These are phyloP conservation scores for Sungouiella blattae DNA, from an alignment of 805 yeast genomes.

Conservation along the genomic window DNA sequence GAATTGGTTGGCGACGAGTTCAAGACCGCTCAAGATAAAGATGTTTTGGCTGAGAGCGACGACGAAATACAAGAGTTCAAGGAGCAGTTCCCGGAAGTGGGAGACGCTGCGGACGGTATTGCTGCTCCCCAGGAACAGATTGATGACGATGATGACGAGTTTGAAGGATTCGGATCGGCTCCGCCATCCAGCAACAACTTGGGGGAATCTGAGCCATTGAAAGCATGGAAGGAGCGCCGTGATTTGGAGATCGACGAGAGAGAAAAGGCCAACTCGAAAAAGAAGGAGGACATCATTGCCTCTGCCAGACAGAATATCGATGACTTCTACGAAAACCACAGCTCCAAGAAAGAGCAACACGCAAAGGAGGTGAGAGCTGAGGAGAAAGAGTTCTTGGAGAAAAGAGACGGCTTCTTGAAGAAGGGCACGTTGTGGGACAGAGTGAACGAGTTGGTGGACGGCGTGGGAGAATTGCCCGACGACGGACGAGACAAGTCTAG, in stretches of 20 bases:
- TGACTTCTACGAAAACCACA: conserved; percentile 89
- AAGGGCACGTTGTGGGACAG: conserved; percentile 54
- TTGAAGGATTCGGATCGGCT: conserved; percentile 26
- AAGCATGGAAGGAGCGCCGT: conserved; percentile 80
- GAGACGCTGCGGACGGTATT: conserved; percentile 20
- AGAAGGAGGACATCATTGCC: conserved; percentile 61
- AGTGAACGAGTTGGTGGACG: conserved; percentile 48
- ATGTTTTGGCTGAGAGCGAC: conserved; percentile 38
- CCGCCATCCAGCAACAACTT: conserved; percentile 13
- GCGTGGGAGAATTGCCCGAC: conserved; percentile 39
- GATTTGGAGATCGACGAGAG: conserved; percentile 75
- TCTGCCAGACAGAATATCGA: conserved; percentile 83
- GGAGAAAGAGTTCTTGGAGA: conserved; percentile 65
- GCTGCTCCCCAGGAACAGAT: conserved; percentile 12
- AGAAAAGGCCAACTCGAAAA: conserved; percentile 66
- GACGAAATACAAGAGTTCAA: conserved; percentile 55
- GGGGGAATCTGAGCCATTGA: conserved; percentile 49
- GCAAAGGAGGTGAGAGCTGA: conserved; percentile 61
- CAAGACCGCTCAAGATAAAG: conserved; percentile 59
- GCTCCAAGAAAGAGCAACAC: conserved; percentile 71
- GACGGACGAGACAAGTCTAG: conserved; percentile 63
- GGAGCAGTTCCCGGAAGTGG: conserved; percentile 62
- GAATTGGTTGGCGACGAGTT: conserved; percentile 70
- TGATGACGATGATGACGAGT: conserved; percentile 42
- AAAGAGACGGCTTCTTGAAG: conserved; percentile 63